Conservation (phyloP, 768 basidiomycete species). For the Naganishia friedmannii region DNA sequence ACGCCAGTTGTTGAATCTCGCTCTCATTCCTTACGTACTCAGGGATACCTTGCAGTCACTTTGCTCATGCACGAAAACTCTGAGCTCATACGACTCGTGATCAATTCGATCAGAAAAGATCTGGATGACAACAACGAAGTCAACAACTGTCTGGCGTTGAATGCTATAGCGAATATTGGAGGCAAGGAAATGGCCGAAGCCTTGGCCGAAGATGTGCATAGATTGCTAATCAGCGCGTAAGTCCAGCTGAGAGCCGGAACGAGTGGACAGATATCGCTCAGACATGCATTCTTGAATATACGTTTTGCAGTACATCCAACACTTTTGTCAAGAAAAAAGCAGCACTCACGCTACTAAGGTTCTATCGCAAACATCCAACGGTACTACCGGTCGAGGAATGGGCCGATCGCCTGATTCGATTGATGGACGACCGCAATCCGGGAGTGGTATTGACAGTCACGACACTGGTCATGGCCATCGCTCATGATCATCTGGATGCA, state of each 20-base stretch:
- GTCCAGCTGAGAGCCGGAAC: conserved; percentile 34
- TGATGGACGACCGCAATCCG: conserved; percentile 91
- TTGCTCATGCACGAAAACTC: conserved; percentile 98
- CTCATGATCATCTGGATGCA: conserved; percentile 87
- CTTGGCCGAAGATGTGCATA: conserved; percentile 86
- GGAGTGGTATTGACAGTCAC: conserved; percentile 93
- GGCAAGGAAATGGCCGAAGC: conserved; percentile 98
- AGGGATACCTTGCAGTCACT: conserved; percentile 98
- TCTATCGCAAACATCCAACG: conserved; percentile 93
- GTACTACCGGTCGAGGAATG: conserved; percentile 91
- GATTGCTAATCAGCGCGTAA: conserved; percentile 89
- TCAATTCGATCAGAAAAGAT: conserved; percentile 97
- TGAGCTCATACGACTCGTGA: conserved; percentile 89
- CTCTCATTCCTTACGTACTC: conserved; percentile 3
- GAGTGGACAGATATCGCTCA: background rate
- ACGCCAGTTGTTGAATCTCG: background rate
- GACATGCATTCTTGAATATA: background rate
- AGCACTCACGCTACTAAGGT: conserved; percentile 81
- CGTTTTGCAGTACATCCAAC: conserved; percentile 72
- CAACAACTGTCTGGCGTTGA: conserved; percentile 91
- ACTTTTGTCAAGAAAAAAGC: conserved; percentile 98
- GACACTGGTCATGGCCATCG: conserved; percentile 86
- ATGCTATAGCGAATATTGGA: conserved; percentile 97
- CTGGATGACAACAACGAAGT: conserved; percentile 90
- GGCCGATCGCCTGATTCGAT: conserved; percentile 87